Percentiles rank a stretch among this genome's conserved stretches.
Evolutionary conservation across 2,329 filamentous ascomycete species (phyloP).

Genomic region (Aspergillus hiratsukae): DNA sequence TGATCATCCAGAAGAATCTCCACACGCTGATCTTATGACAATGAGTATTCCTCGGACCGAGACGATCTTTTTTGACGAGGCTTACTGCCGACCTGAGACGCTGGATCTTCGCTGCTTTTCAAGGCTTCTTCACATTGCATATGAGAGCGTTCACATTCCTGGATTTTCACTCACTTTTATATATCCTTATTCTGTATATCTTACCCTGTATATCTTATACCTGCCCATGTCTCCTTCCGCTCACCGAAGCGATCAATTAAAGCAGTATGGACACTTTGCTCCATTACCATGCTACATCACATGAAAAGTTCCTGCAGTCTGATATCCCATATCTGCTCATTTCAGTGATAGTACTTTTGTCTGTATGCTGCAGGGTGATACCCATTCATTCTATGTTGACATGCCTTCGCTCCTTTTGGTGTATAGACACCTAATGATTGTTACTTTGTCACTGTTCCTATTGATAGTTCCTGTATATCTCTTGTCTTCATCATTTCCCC

Average conservation of each 20-base stretch:
- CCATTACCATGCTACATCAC: constrained; percentile 18
- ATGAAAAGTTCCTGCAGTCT: constrained; percentile 17
- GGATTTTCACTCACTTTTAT: neutral
- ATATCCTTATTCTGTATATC: constrained; percentile 3
- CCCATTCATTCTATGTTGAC: constrained; percentile 21
- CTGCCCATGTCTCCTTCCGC: neutral
- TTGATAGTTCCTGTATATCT: neutral
- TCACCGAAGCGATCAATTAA: neutral
- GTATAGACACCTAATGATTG: constrained; percentile 3
- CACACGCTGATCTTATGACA: constrained; percentile 67
- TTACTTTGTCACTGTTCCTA: neutral
- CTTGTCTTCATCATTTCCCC: neutral
- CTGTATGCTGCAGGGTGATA: constrained; percentile 33
- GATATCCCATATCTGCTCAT: constrained; percentile 18
- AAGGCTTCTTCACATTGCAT: constrained; percentile 22
- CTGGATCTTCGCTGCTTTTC: constrained; percentile 15
- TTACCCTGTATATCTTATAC: constrained; percentile 5
- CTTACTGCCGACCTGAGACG: constrained; percentile 14
- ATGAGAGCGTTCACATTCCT: constrained; percentile 17
- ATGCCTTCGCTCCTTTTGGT: constrained; percentile 16
- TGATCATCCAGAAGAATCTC: constrained; percentile 79
- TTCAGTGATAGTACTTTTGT: constrained; percentile 22
- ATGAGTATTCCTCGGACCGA: constrained; percentile 9
- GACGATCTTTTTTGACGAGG: constrained; percentile 14
- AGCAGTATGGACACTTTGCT: constrained; percentile 14